Percentiles rank a stretch among this genome's conserved stretches.
phyloP scores from a whole-genome alignment of 75 land plant species.

The Picea sitchensis region DNA sequence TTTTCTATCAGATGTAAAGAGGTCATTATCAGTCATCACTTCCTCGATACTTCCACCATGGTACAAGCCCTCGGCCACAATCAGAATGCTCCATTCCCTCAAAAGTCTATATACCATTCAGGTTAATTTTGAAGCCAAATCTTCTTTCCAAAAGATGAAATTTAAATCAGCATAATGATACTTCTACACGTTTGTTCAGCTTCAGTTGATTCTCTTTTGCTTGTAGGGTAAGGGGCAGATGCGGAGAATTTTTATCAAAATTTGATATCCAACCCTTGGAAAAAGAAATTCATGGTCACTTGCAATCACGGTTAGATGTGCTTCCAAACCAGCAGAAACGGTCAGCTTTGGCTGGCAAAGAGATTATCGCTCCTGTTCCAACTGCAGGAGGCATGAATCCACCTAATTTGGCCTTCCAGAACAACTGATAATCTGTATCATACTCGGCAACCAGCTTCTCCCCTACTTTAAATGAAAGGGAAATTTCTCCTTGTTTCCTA shows the following conservation, averaged over 20 bases:
- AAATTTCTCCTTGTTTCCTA: conserved; percentile 5
- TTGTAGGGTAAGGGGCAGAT: neutral
- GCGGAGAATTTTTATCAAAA: neutral
- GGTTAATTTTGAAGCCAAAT: neutral
- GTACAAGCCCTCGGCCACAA: neutral
- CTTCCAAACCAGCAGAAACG: neutral
- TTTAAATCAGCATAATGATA: neutral
- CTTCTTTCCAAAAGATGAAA: too few relatives aligned
- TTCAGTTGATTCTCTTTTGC: neutral
- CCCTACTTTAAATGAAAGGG: neutral
- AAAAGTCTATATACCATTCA: neutral
- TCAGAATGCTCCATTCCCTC: neutral
- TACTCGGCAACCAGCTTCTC: conserved; percentile 6
- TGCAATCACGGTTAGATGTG: neutral
- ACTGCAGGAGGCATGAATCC: neutral
- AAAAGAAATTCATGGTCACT: neutral
- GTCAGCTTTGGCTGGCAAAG: neutral
- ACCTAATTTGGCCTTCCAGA: conserved; percentile 7
- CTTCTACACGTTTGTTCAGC: neutral
- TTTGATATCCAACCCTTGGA: neutral
- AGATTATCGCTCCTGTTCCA: neutral
- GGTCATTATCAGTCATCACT: neutral
- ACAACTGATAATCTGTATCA: conserved; percentile 4
- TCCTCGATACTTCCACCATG: neutral
- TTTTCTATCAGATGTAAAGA: neutral